Evolutionary conservation across 352 stramenopile species (phyloP), one percentile per base, ranked within the genome.

Genomic region (Pythium utonaiense): DNA sequence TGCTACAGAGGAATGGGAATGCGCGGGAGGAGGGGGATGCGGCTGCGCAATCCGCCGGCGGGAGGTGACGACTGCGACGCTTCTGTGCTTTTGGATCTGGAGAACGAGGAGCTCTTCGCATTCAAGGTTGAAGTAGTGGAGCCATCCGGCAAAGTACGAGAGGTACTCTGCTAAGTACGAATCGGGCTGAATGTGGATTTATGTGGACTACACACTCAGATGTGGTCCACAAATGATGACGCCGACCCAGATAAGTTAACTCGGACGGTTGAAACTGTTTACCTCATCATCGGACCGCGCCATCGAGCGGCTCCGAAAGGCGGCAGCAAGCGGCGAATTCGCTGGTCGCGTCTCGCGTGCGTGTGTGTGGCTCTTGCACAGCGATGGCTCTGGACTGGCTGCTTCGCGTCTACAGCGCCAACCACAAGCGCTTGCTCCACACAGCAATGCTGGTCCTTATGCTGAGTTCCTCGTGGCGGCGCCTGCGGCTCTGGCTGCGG

Each of bases 121-220:
- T 66, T 66, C 60, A 66, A 6, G 24, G 30, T 66, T 67, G 60
- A 67, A 55, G 59, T 57, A 53, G 24, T 41, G 56, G 2, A 30
- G 9, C 9, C 3, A 0, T 34, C 24, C 33, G 27, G 25, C 17
- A 58, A 64, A 56, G 13, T 64, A 57, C 47, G 47, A 45, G 17
- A 50, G 17, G 0, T 14, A 10, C 30, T 12, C 27, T 21, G 9
- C 27, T 27, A 61, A 48, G 57, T 64, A 57, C 57, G 57, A 64
- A 42, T 40, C 4, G 27, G 19, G 1, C 3, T 47, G n/a, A 60
- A 31, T 56, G 17, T 14, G 54, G 54, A 40, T 54, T 7, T 3
- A 22, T 33, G 59, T 66, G 51, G 51, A 38, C 41, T 24, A 60
- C 59, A 48, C 28, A 9, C 28, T 10, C 28, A 33, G 9, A 9